These are phyloP conservation scores for Nicotiana attenuata DNA, from an alignment of 257 asterid genomes.

Conservation along the genomic window DNA sequence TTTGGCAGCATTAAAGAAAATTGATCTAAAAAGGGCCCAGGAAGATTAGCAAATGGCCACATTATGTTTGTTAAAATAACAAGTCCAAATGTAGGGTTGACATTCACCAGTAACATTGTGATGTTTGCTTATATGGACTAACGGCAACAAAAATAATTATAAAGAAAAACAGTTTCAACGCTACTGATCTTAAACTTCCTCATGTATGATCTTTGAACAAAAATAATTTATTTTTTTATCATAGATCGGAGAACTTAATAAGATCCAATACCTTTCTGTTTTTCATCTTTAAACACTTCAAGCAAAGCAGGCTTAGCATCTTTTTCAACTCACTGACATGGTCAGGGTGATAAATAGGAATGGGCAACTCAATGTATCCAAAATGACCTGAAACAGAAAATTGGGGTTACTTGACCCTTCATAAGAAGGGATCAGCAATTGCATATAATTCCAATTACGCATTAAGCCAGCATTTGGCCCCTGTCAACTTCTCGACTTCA, in stretches of 20 bases:
- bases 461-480: neutral
- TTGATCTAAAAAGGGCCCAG: neutral
- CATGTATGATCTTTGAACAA: neutral
- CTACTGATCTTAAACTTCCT: neutral
- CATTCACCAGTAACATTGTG: neutral
- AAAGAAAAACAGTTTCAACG: neutral
- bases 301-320: slow-evolving; percentile 70
- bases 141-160: neutral
- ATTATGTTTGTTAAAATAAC: neutral
- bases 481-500: slow-evolving; percentile 2
- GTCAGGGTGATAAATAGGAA: slow-evolving; percentile 85
- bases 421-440: neutral
- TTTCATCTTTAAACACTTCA: slow-evolving; percentile 74
- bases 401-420: neutral
- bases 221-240: neutral
- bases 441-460: neutral
- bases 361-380: slow-evolving; percentile 90
- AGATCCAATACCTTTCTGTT: slow-evolving; percentile 58
- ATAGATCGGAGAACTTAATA: neutral
- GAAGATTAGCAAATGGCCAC: neutral
- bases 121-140: neutral
- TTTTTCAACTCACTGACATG: slow-evolving; percentile 77
- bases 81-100: neutral
- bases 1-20: neutral
- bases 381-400: slow-evolving; percentile 69